Percentiles rank a stretch among this genome's conserved stretches.
Evolutionary conservation across 805 yeast genomes (phyloP).

Genomic region (Yarrowia sp.): DNA sequence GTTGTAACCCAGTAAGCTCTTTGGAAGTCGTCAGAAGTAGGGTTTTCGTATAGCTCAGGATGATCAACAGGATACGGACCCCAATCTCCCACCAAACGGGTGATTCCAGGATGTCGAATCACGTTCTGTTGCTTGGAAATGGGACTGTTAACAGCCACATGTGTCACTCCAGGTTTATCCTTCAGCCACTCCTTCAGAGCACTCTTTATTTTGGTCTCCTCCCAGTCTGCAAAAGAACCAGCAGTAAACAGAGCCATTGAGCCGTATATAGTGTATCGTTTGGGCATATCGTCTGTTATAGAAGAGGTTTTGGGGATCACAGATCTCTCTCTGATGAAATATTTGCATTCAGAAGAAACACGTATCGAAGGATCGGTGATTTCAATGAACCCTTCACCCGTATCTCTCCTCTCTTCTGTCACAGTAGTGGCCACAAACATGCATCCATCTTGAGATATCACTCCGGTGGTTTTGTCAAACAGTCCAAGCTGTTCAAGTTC

Average conservation of each 20-base stretch:
- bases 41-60: conserved; percentile 33
- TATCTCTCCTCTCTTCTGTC: neutral
- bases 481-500: neutral
- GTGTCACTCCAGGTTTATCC: conserved; percentile 41
- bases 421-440: conserved; percentile 7
- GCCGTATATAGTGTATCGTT: conserved; percentile 55
- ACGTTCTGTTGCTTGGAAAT: conserved; percentile 45
- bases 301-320: neutral
- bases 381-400: neutral
- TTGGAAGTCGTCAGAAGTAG: conserved; percentile 45
- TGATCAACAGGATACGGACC: conserved; percentile 40
- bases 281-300: neutral
- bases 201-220: neutral
- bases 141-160: conserved; percentile 69
- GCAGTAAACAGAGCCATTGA: conserved; percentile 62
- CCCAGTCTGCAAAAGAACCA: conserved; percentile 39
- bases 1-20: conserved; percentile 68
- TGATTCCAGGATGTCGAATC: conserved; percentile 34
- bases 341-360: neutral
- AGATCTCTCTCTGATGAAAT: neutral
- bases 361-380: neutral
- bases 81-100: conserved; percentile 63
- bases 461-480: conserved; percentile 5
- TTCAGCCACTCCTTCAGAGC: neutral
- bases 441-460: neutral